Percentiles rank a stretch among this genome's conserved stretches.
These are phyloP conservation scores for Eucalyptus erythrocorys DNA, from an alignment of 345 rosid genomes.

Conservation along the genomic window DNA sequence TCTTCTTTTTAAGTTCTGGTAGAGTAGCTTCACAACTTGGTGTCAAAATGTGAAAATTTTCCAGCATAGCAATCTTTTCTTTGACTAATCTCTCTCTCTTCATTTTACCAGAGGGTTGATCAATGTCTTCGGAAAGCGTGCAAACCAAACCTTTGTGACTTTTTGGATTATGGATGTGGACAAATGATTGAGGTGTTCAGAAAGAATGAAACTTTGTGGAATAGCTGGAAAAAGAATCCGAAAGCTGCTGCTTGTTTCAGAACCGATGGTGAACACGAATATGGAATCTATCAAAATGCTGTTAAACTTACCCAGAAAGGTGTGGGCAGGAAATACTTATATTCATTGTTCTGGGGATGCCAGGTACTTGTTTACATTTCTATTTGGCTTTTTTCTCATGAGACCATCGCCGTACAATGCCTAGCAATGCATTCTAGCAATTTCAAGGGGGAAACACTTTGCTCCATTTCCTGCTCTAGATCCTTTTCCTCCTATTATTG, in stretches of 20 bases:
- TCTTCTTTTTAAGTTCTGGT: background rate
- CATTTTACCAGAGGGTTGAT: constrained; percentile 59
- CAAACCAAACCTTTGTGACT: background rate
- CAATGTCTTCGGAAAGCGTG: constrained; percentile 75
- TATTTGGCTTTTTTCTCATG: background rate
- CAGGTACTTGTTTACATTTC: constrained; percentile 38
- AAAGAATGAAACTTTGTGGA: rapidly evolving
- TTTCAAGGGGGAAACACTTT: background rate
- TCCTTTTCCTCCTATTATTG: background rate
- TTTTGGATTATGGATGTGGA: constrained; percentile 48
- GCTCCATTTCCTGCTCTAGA: background rate
- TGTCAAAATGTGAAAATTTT: background rate
- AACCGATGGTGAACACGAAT: constrained; percentile 4
- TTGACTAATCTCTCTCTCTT: background rate
- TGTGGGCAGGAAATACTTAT: constrained; percentile 50
- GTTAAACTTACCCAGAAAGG: constrained; percentile 45
- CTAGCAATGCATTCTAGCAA: background rate
- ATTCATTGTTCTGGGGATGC: constrained; percentile 88
- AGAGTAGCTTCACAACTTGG: background rate
- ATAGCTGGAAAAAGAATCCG: rapidly evolving
- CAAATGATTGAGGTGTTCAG: background rate
- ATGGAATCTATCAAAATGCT: constrained; percentile 47
- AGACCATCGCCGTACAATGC: background rate
- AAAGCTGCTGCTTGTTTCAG: constrained; percentile 39
- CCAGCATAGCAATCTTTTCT: background rate